These are phyloP conservation scores for Nicotiana sylvestris DNA, from an alignment of 257 asterid species.

Conservation along the genomic window DNA sequence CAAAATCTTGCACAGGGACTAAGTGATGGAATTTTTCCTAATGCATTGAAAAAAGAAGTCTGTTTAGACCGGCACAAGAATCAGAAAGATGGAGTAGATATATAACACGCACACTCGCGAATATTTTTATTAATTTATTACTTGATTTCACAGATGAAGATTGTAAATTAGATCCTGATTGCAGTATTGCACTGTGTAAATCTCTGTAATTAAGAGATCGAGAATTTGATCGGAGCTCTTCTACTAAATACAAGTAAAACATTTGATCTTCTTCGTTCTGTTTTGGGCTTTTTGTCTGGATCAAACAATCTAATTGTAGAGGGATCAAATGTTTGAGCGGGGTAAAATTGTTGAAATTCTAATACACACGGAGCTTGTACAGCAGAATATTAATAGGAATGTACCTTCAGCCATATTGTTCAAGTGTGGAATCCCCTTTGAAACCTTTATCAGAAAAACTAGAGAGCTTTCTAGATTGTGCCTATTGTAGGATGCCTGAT, in stretches of 20 bases:
- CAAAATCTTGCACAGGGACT: not conserved
- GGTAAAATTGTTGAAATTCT: no score
- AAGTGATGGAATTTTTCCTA: not conserved
- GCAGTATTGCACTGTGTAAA: not conserved
- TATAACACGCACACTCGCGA: no score
- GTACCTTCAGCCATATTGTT: no score
- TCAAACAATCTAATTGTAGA: no score
- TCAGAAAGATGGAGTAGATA: not conserved
- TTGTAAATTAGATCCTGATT: not conserved
- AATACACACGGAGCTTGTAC: no score
- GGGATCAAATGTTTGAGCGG: no score
- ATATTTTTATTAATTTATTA: not conserved
- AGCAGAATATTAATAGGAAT: no score
- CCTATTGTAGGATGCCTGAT: no score
- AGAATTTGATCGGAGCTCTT: not conserved
- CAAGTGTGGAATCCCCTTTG: no score
- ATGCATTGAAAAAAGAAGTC: no score
- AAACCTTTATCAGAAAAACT: no score
- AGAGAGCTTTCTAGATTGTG: no score
- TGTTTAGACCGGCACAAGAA: not conserved
- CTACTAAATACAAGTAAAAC: not conserved
- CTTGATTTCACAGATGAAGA: not conserved
- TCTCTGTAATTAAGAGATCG: not conserved
- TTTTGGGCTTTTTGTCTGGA: not conserved
- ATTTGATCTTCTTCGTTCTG: not conserved